Evolutionary conservation across 345 rosid species (phyloP), one percentile per base, ranked within the genome.

Genomic region (Mercurialis annua): DNA sequence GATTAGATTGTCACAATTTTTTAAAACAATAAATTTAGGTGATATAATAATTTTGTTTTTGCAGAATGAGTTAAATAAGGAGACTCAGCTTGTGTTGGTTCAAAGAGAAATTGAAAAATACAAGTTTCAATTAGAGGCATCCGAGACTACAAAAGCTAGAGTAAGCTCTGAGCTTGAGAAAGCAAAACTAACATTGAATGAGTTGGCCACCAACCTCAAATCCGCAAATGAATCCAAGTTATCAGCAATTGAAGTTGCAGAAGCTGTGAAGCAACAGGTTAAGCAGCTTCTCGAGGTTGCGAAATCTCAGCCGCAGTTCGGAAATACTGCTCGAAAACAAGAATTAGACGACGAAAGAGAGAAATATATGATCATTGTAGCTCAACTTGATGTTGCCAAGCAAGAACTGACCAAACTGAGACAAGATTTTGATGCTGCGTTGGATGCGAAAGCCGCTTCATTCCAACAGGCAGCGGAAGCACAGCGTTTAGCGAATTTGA

Each of bases 391-490:
- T 43, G 70, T 87, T 2, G 82, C 85, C 4, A 94, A 91, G 71
- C 96, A 89, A 49, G 81, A 84, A 69, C 87, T 94, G 54, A 85
- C 82, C 20, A 80, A 78, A 70, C 69, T 87, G 60, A 70, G 90
- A 66, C 97, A 87, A 74, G 95, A 90, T 71, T 91, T 91, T 33
- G 96, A 85, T 60, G 81, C 92, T 0, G 81, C 82, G 2, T 59
- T 82, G 81, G 97, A 89, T 12, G 70, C 81, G 1, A 94, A 94
- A 71, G 23, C 75, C 61, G 81, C 86, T 0, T 75, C 90, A 0
- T 68, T 87, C 69, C 90, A 85, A 54, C 90, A 84, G 57, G 88
- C 93, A 1, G 86, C 88, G 0, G 97, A 91, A 64, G 96, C 95
- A 0, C 76, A 82, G 62, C 81, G 84, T 29, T 69, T 80, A 5